Evolutionary conservation across 495 filamentous ascomycete genomes (phyloP).

Genomic region (Xylona heveae): DNA sequence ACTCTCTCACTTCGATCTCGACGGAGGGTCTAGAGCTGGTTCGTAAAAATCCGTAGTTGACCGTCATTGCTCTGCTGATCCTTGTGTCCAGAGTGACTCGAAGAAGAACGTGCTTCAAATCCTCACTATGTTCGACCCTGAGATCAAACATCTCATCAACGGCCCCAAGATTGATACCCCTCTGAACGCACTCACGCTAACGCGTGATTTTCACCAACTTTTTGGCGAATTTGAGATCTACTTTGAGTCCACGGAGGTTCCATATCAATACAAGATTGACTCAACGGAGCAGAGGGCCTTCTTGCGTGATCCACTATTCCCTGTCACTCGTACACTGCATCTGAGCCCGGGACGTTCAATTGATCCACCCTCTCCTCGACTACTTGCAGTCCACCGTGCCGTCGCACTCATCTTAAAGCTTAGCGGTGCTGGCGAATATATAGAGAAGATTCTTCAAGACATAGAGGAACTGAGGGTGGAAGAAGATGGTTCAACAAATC

Average conservation of each 20-base stretch:
- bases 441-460: conserved; percentile 15
- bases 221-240: neutral
- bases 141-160: neutral
- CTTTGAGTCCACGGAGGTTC: neutral
- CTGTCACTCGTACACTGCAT: conserved; percentile 11
- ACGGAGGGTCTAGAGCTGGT: conserved; percentile 1
- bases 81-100: neutral
- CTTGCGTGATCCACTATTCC: conserved; percentile 12
- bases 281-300: conserved; percentile 9
- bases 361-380: conserved; percentile 12
- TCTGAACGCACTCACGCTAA: conserved; percentile 3
- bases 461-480: conserved; percentile 12
- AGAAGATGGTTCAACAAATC: conserved; percentile 6
- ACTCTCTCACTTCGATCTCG: neutral
- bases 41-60: neutral
- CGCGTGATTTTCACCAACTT: neutral
- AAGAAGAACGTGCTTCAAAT: conserved; percentile 2
- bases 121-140: conserved; percentile 5
- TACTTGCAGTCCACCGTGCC: conserved; percentile 16
- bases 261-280: conserved; percentile 15
- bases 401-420: conserved; percentile 16
- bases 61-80: neutral
- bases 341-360: conserved; percentile 12
- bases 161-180: conserved; percentile 4
- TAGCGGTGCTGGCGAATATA: conserved; percentile 17